Base-by-base conservation (phyloP, 1,284 basidiomycete species). In the Cutaneotrichosporon spelunceum region DNA sequence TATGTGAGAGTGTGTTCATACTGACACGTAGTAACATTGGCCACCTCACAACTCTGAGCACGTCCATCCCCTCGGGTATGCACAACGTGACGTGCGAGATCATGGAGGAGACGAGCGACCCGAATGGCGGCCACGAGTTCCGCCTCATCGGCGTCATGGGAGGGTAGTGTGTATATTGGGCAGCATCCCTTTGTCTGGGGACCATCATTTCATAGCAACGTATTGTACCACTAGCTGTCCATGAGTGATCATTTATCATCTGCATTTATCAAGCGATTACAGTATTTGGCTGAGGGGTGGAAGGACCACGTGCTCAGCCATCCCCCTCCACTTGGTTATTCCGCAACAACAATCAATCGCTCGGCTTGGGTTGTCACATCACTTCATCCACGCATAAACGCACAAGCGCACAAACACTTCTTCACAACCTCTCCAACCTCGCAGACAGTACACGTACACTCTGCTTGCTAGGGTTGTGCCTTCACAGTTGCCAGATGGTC, bases 1-100 rank as follows among this genome's bases (percentile, higher is more conserved):
- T 0, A 27, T 26, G 36, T n/a, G 26, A 3, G 36, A 5, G 45
- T 1, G 45, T 1, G 21, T 11, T 8, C 21, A 19, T 36, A 24
- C 58, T 60, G 34, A 60, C 56, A 5, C 30, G 11, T 56, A 73
- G 65, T 19, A 67, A 67, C 57, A 67, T 64, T 45, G 66, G 66
- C 11, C 62, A 59, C 6, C 62, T 62, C 30, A 33, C 63, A 19
- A 60, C 59, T 21, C 30, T 66, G 8, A 39, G 49, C 3, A 60
- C 57, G 23, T 24, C 24, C 34, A 45, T 64, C 24, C 14, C 33
- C 14, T 34, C 58, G 13, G 62, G 66, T 49, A 49, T 23, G 27
- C 59, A 64, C 59, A 45, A 26, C 6, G 53, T 65, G 21, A 66
- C 59, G 13, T 63, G 64, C 60, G 53, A 62, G 52, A 29, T 68